These are phyloP conservation scores for Skeletonema potamos DNA, from an alignment of 108 stramenopile genomes.

Conservation along the genomic window DNA sequence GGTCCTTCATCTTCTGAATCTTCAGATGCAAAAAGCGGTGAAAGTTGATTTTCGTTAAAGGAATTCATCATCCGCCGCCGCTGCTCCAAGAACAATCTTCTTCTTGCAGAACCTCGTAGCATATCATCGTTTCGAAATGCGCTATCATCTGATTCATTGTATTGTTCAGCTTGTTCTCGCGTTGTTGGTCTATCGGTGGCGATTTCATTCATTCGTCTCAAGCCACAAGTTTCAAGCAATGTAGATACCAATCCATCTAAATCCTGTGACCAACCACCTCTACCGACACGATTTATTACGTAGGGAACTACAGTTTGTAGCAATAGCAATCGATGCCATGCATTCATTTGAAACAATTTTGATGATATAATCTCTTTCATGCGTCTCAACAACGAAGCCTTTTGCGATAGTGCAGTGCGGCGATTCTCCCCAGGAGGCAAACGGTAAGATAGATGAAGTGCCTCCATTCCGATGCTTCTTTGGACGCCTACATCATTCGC, in stretches of 20 bases:
- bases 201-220: neutral
- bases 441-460: slow-evolving; percentile 23
- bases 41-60: neutral
- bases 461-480: slow-evolving; percentile 41
- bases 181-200: neutral
- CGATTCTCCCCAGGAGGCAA: neutral
- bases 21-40: neutral
- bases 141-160: slow-evolving; percentile 8
- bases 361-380: neutral
- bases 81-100: slow-evolving; percentile 37
- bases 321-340: slow-evolving; percentile 24
- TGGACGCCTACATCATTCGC: neutral
- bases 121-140: slow-evolving; percentile 37
- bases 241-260: slow-evolving; percentile 4
- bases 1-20: neutral
- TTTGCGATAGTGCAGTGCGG: neutral
- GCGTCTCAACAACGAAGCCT: neutral
- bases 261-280: slow-evolving; percentile 44
- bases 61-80: slow-evolving; percentile 32
- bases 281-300: slow-evolving; percentile 19
- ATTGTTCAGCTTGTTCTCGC: neutral
- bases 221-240: neutral
- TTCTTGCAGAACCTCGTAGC: slow-evolving; percentile 30
- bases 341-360: slow-evolving; percentile 5
- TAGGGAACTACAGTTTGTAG: slow-evolving; percentile 35